Evolutionary conservation across 768 basidiomycete species (phyloP), one percentile per base, ranked within the genome.

Genomic region (Phylloporus scabripes): DNA sequence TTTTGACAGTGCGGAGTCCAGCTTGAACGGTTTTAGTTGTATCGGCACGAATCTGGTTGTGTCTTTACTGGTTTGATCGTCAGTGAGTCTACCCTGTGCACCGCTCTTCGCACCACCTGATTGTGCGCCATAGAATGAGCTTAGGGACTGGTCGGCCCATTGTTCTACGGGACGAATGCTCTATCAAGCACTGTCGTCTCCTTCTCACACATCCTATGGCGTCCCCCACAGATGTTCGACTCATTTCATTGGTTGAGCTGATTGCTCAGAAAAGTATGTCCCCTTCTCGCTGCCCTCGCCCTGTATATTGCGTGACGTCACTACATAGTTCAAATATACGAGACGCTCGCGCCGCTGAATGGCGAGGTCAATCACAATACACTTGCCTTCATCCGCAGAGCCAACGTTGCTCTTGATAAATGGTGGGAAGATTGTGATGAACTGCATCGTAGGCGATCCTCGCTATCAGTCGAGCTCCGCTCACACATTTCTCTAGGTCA

Each of bases 31-130:
- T 45, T 32, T 51, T 61, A 90, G 89, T 95, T 40, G 85, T 95
- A 7, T 93, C 92, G 52, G 90, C 92, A 2, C 79, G 93, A 44
- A 92, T 94, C 53, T 96, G 92, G 92, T 73, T 94, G 51, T 93
- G 92, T 63, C 77, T 95, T 37, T 95, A 94, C 65, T 92, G 92
- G 89, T 92, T 95, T 60, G 93, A 95, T 71, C 92, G 93, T 70
- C 88, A 93, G 90, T 91, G 59, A 53, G 85, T 74, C 49, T 53
- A n/a, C 7, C 9, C 17, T 17, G n/a, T 0, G 7, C 6, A 7
- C 15, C 12, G 15, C 34, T 42, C 5, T 39, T 33, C 15, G 4
- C 18, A 23, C 21, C 14, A 17, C n/a, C 46, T 67, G 42, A 64
- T 51, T 29, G 41, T 53, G 42, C 41, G 40, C 17, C 15, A 42